Base-by-base conservation (phyloP, 2,329 filamentous ascomycete genomes). In the Graphilbum fragrans region DNA sequence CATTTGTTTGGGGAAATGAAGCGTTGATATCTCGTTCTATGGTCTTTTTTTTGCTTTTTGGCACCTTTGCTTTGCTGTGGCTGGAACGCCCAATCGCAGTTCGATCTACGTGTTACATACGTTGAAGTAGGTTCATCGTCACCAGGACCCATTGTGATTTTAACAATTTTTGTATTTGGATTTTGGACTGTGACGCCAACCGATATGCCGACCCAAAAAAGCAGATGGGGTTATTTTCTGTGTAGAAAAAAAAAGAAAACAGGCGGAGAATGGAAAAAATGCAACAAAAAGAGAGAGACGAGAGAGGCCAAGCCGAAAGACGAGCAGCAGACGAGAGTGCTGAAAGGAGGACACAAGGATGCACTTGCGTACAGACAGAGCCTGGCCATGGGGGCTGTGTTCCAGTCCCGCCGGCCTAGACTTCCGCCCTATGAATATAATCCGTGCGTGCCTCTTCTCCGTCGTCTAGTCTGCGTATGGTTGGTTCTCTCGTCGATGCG, bases 141-240 rank as follows among this genome's bases (percentile, higher is more conserved):
- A 7, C 12, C 23, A 12, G 23, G 7, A 12, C 23, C 23, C 12
- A 27, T 7, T n/a, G 11, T 32, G 7, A 6, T 29, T 41, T 41
- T 10, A 31, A 29, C 21, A 23, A 35, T 39, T 41, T 41, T 35
- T 35, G 12, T 37, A n/a, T 41, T 41, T 39, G 6, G 29, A 7
- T 8, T 31, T 37, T 41, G 7, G 7, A 12, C 7, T 27, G 23
- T 29, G 33, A 45, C 39, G 43, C 39, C 46, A 48, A 45, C 48
- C 48, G 48, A 43, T 34, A 48, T 50, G 43, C 48, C 48, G 48
- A 50, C 48, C 48, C 44, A 45, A 42, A 42, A 38, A 37, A 35
- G 32, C 22, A 41, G 32, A 41, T n/a, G 37, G 17, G 29, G 5
- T 31, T 8, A 5, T 31, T 22, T 19, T 8, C 4, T 22, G 21